Conservation (phyloP, 768 basidiomycete species). For the Lentinus tigrinus region DNA sequence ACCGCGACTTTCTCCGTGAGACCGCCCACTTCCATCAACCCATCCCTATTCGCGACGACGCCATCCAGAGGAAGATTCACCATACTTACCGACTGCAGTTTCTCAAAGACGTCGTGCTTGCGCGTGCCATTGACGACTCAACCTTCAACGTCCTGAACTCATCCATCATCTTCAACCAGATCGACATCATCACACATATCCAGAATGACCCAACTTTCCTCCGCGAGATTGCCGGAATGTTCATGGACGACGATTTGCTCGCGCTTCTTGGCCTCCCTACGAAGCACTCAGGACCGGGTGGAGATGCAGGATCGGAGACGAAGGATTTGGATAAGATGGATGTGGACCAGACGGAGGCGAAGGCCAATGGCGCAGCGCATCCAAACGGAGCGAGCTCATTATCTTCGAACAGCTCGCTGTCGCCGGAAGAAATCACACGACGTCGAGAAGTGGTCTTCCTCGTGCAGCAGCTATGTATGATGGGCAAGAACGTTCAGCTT, state of each 20-base stretch:
- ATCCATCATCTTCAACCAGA: constrained; percentile 98
- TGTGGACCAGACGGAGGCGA: constrained; percentile 31
- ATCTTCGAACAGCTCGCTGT: not conserved
- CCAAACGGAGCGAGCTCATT: constrained; percentile 33
- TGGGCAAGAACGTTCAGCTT: constrained; percentile 97
- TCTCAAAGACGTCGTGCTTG: constrained; percentile 97
- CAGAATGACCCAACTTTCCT: constrained; percentile 77
- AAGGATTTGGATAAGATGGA: constrained; percentile 31
- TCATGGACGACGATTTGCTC: constrained; percentile 67
- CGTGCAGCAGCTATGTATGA: constrained; percentile 87
- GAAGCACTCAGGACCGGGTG: constrained; percentile 14
- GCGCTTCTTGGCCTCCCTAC: constrained; percentile 17
- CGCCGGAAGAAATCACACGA: constrained; percentile 45
- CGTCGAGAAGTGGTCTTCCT: constrained; percentile 82
- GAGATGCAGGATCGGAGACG: constrained; percentile 24
- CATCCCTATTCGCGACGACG: constrained; percentile 72
- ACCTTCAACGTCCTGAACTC: constrained; percentile 97
- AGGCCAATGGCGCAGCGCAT: constrained; percentile 48
- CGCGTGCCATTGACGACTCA: constrained; percentile 90
- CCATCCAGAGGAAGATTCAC: constrained; percentile 86
- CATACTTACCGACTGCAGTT: constrained; percentile 97
- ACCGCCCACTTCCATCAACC: constrained; percentile 88
- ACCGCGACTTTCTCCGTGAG: constrained; percentile 87
- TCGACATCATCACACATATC: constrained; percentile 92
- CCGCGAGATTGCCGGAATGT: constrained; percentile 71